These are phyloP conservation scores for Candida hungchunana DNA, from an alignment of 805 yeast species.

Conservation along the genomic window DNA sequence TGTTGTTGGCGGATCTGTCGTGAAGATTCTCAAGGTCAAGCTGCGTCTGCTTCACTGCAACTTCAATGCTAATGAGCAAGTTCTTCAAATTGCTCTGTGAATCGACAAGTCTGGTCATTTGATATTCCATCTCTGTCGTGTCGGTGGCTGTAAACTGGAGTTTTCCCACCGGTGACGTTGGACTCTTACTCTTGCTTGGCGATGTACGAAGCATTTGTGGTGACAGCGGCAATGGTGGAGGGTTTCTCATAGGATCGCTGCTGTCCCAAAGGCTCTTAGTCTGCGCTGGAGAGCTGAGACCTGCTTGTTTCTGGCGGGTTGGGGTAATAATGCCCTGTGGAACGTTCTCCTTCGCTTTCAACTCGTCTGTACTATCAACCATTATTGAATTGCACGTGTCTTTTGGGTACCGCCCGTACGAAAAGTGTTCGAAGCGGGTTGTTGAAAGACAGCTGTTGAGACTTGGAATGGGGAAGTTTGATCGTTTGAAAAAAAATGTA, in stretches of 20 bases:
- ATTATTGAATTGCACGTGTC: background rate
- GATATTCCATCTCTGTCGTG: conserved; percentile 24
- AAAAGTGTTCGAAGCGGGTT: no score
- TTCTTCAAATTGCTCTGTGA: conserved; percentile 28
- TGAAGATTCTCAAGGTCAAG: conserved; percentile 25
- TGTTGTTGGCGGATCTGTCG: conserved; percentile 27
- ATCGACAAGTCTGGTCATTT: conserved; percentile 26
- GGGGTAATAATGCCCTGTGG: conserved; percentile 13
- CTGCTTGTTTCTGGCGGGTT: conserved; percentile 9
- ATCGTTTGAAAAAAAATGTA: conserved; percentile 5
- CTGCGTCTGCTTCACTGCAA: conserved; percentile 27
- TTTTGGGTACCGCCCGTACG: no score
- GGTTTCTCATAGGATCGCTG: conserved; percentile 35
- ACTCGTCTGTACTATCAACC: conserved; percentile 1
- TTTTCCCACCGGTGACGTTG: conserved; percentile 22
- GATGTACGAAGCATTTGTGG: conserved; percentile 33
- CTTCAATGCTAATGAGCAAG: conserved; percentile 26
- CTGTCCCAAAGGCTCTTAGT: conserved; percentile 33
- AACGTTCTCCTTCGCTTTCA: conserved; percentile 17
- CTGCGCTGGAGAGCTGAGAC: conserved; percentile 18
- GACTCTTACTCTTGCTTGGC: conserved; percentile 12
- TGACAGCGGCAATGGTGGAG: conserved; percentile 38
- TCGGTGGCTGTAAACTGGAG: conserved; percentile 19
- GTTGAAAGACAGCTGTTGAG: background rate
- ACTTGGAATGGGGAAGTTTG: conserved; percentile 1